Evolutionary conservation across 257 asterid genomes (phyloP), one percentile per base, ranked within the genome.

Genomic region (Misopates orontium): DNA sequence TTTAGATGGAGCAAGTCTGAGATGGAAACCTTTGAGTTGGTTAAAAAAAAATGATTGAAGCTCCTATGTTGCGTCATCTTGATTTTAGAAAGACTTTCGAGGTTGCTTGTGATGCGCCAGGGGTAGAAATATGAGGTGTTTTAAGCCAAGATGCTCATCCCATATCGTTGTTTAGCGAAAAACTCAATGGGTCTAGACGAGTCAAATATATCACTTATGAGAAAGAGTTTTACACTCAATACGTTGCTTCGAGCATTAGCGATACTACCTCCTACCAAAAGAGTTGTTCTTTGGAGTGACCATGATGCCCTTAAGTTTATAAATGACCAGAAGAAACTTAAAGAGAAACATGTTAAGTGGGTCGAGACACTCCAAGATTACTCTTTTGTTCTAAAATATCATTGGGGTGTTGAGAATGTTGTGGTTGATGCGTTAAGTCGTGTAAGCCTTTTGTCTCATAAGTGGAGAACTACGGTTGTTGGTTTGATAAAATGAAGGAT

Each of bases 331-430:
- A n/a, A n/a, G n/a, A n/a, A n/a, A n/a, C n/a, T n/a, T n/a, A n/a
- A n/a, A n/a, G n/a, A n/a, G n/a, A n/a, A n/a, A n/a, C n/a, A n/a
- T 47, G 52, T 17, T 28, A 28, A 47, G 52, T 47, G 52, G 52
- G 52, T 47, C 14, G 36, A 28, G 6, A 28, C 6, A 28, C 36
- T 28, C 36, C 36, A 28, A 28, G 36, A 28, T 28, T 28, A 28
- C 36, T 28, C 6, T 6, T 28, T 28, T 28, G 52, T 47, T 16
- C n/a, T 47, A 13, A 47, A 47, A n/a, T 4, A 47, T 47, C 16
- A 13, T 4, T 47, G 16, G 16, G 52, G 16, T 47, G 52, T 12
- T 47, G 36, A 28, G 36, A 28, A 28, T 6, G 36, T 28, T 6
- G 36, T 28, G 36, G 36, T 6, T n/a, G n/a, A n/a, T n/a, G n/a